Base-by-base conservation (phyloP, 176 grass and related monocot genomes). In the Oryza meyeriana region DNA sequence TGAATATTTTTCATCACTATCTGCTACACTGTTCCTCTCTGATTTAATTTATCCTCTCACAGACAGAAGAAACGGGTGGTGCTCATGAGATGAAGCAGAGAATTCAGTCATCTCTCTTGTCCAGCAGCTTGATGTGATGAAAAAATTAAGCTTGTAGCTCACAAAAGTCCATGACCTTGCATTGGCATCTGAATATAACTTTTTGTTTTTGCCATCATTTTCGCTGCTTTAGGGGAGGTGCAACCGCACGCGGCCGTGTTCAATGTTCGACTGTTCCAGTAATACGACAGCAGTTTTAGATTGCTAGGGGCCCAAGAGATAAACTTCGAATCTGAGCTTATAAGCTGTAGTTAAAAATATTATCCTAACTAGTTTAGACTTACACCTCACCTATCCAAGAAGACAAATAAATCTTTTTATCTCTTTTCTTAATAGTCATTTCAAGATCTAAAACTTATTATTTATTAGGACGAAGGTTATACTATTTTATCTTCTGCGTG, bases 21-120 rank as follows among this genome's bases (percentile, higher is more conserved):
- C 25, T 59, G 14, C 22, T 9, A 11, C 64, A 22, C 8, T 35
- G 8, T 50, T 55, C 20, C 42, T 69, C 3, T 10, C 63, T 55
- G 12, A 38, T 0, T 22, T 7, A 48, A 27, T 62, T 8, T 64
- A 42, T 14, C 27, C 4, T 13, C 68, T 71, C 58, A 10, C 79
- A 90, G 88, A 82, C 32, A 12, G 73, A 67, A n/a, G 74, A 57
- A 1, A 63, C 69, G 63, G 16, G 32, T 62, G 63, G 28, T 12
- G 66, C 44, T 62, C 20, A 22, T n/a, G 65, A 74, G 27, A 55
- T 72, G 35, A 68, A 82, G 73, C 27, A 83, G 40, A 83, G 4
- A 8, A 28, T 79, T 4, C n/a, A 68, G 13, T 14, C 35, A 69
- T 79, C 83, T 22, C 79, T 86, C 14, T 12, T 68, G 8, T 41